Percentiles rank a stretch among this genome's conserved stretches.
These are phyloP conservation scores for Azolla pinnata DNA, from an alignment of 75 land plant species.

Conservation along the genomic window DNA sequence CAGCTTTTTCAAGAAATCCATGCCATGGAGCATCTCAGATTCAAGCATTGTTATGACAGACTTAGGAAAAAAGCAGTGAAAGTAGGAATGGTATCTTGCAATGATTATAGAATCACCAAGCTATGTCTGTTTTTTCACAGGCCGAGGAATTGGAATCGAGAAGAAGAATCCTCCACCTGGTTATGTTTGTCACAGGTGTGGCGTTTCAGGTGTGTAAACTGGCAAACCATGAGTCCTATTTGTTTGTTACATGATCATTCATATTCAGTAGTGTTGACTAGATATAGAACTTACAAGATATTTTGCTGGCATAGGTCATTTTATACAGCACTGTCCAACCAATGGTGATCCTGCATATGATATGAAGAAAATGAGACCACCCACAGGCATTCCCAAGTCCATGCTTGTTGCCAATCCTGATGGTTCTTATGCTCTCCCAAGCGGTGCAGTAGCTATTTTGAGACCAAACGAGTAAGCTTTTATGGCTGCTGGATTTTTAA, in stretches of 20 bases:
- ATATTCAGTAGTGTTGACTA: background rate
- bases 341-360: conserved; percentile 96
- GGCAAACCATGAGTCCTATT: background rate
- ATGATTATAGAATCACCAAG: conserved; percentile 1
- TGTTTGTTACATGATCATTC: too few species aligned
- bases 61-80: too few species aligned
- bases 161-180: conserved; percentile 68
- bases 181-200: conserved; percentile 81
- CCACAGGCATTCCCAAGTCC: conserved; percentile 96
- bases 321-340: conserved; percentile 98
- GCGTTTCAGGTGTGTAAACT: conserved; percentile 62
- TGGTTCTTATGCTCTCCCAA: conserved; percentile 88
- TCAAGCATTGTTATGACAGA: too few species aligned
- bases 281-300: too few species aligned
- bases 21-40: too few species aligned
- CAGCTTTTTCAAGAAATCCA: too few species aligned
- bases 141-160: conserved; percentile 36
- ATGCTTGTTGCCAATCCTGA: conserved; percentile 87
- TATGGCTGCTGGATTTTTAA: background rate
- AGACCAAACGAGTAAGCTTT: conserved; percentile 69
- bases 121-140: conserved; percentile 8
- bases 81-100: too few species aligned
- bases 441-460: conserved; percentile 75
- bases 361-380: conserved; percentile 78
- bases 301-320: conserved; percentile 92